Evolutionary conservation across 768 basidiomycete genomes (phyloP).

Genomic region (Chiua virens): DNA sequence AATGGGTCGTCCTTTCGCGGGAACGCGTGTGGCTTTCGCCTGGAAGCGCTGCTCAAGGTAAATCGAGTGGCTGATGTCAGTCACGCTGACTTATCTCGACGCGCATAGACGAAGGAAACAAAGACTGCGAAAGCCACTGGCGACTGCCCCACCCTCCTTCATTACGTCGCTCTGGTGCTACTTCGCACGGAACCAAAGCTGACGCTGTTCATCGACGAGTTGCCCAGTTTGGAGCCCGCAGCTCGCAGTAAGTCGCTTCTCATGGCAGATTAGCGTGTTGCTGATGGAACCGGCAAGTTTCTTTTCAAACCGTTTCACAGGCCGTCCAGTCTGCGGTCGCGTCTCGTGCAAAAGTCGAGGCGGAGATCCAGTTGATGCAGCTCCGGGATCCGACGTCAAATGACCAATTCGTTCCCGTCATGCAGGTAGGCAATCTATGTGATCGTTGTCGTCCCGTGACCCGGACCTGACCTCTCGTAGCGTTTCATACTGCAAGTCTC

Average conservation of each 20-base stretch:
- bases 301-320: conserved; percentile 62
- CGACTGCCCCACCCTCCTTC: conserved; percentile 85
- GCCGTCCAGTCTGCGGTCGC: conserved; percentile 56
- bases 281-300: conserved; percentile 48
- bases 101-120: conserved; percentile 75
- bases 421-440: conserved; percentile 51
- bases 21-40: conserved; percentile 78
- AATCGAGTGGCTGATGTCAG: background rate
- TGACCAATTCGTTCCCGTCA: conserved; percentile 66
- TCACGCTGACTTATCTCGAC: background rate
- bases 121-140: conserved; percentile 66
- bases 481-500: conserved; percentile 38
- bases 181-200: conserved; percentile 64
- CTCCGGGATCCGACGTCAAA: conserved; percentile 31
- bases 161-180: conserved; percentile 81
- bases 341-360: conserved; percentile 56
- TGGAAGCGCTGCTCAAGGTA: conserved; percentile 83
- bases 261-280: background rate
- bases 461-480: conserved; percentile 11
- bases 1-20: conserved; percentile 86
- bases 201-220: conserved; percentile 73
- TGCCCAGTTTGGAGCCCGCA: conserved; percentile 80
- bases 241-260: conserved; percentile 56
- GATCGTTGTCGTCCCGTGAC: background rate
- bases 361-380: conserved; percentile 51